Conservation (phyloP, 1,284 basidiomycete species). For the Papiliotrema laurentii region DNA sequence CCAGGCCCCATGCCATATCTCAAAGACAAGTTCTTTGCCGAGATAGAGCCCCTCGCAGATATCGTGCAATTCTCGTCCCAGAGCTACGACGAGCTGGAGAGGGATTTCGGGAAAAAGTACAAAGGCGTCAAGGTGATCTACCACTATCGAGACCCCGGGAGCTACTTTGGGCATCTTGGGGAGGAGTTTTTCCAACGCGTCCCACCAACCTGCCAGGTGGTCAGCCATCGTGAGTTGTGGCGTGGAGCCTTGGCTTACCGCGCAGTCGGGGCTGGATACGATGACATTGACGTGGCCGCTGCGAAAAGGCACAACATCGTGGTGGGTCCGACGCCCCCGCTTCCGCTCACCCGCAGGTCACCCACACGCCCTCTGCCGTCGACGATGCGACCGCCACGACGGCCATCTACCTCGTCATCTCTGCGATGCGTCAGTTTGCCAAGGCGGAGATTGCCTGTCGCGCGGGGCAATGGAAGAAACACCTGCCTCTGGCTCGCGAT, state of each 20-base stretch:
- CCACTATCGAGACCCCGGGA: slow-evolving; percentile 47
- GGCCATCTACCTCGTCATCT: slow-evolving; percentile 73
- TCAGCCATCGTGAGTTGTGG: slow-evolving; percentile 62
- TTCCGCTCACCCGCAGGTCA: slow-evolving; percentile 64
- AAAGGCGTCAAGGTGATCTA: slow-evolving; percentile 68
- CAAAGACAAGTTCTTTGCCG: slow-evolving; percentile 9
- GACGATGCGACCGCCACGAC: slow-evolving; percentile 86
- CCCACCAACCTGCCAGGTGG: slow-evolving; percentile 57
- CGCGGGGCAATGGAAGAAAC: slow-evolving; percentile 54
- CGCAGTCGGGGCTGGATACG: slow-evolving; percentile 27
- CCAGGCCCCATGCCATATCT: slow-evolving; percentile 21
- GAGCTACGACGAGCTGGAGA: slow-evolving; percentile 62
- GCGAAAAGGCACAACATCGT: slow-evolving; percentile 33
- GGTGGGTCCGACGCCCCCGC: slow-evolving; percentile 39
- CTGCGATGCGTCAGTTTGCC: slow-evolving; percentile 69
- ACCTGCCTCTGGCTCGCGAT: slow-evolving; percentile 58
- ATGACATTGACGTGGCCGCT: slow-evolving; percentile 1
- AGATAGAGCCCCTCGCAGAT: slow-evolving; percentile 12
- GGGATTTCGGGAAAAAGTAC: slow-evolving; percentile 65
- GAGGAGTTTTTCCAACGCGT: slow-evolving; percentile 26
- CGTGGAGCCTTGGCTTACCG: slow-evolving; percentile 59
- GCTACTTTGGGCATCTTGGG: slow-evolving; percentile 16
- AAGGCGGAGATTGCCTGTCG: slow-evolving; percentile 56
- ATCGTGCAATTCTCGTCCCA: slow-evolving; percentile 55
- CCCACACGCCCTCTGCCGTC: slow-evolving; percentile 80